These are phyloP conservation scores for Pontederia crassipes DNA, from an alignment of 176 grass and related monocot genomes.

Conservation along the genomic window DNA sequence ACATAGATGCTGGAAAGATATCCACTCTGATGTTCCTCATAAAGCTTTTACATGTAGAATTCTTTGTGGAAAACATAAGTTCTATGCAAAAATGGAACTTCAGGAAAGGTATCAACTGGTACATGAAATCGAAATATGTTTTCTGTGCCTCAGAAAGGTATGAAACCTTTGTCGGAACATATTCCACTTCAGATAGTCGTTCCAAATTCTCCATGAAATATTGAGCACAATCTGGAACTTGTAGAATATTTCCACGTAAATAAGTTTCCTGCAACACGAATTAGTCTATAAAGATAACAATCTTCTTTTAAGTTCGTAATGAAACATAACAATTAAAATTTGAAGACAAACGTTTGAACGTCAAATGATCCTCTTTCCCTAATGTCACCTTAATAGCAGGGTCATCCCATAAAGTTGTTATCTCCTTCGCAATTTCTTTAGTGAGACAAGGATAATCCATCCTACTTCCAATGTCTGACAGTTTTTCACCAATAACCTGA, in stretches of 20 bases:
- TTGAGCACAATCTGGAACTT: constrained; percentile 94
- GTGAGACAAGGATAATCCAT: constrained; percentile 65
- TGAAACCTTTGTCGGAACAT: constrained; percentile 86
- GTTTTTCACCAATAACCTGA: constrained; percentile 72
- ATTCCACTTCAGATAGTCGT: constrained; percentile 58
- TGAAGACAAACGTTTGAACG: background rate
- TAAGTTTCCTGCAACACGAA: constrained; percentile 60
- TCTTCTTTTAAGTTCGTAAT: background rate
- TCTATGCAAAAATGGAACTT: too few relatives aligned
- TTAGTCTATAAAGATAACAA: constrained; percentile 10
- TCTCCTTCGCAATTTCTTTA: constrained; percentile 53
- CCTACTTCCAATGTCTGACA: constrained; percentile 61
- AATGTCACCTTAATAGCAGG: constrained; percentile 69
- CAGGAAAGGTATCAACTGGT: too few relatives aligned
- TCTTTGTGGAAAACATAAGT: too few relatives aligned
- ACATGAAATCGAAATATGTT: too few relatives aligned
- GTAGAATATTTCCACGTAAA: constrained; percentile 62
- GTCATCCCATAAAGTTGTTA: constrained; percentile 74
- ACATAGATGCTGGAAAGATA: too few relatives aligned
- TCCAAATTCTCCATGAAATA: constrained; percentile 97
- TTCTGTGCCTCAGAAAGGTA: background rate
- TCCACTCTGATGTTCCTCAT: too few relatives aligned
- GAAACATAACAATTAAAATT: background rate
- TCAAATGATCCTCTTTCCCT: background rate
- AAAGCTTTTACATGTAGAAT: too few relatives aligned